phyloP scores from a whole-genome alignment of 176 grass and related monocot genomes.

The Leersia perrieri region DNA sequence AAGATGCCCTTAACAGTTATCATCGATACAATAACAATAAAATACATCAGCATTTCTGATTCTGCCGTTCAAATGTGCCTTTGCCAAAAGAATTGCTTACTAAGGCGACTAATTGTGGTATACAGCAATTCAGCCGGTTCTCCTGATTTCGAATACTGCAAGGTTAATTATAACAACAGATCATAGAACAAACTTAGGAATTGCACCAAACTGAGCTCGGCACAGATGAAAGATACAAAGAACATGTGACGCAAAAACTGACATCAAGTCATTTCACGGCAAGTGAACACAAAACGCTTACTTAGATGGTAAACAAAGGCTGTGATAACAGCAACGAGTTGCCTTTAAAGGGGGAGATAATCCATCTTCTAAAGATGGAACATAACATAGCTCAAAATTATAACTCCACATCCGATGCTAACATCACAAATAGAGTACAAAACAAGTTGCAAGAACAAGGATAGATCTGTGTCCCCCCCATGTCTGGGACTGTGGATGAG shows the following conservation, averaged over 20 bases:
- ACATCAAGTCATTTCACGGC: background rate
- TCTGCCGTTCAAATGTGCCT: no score
- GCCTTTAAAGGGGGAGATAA: background rate
- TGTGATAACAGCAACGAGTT: background rate
- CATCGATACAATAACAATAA: no score
- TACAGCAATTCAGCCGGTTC: no score
- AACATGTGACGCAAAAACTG: background rate
- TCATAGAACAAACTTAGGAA: background rate
- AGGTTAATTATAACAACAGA: background rate
- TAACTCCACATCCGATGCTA: slow-evolving; percentile 12
- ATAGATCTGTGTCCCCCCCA: background rate
- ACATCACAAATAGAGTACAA: slow-evolving; percentile 24
- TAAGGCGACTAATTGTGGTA: background rate
- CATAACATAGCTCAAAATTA: slow-evolving; percentile 24
- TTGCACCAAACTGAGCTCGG: background rate
- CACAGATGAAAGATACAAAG: background rate
- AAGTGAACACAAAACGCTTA: background rate
- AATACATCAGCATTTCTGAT: no score
- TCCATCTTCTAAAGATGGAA: slow-evolving; percentile 14
- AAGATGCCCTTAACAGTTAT: no score
- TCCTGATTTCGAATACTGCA: no score
- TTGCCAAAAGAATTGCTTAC: no score
- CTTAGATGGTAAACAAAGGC: background rate
- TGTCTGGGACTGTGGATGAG: background rate
- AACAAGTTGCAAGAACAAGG: background rate